Conservation (phyloP, 228 moss, liverwort and hornwort species). For the Sphagnum magellanicum region DNA sequence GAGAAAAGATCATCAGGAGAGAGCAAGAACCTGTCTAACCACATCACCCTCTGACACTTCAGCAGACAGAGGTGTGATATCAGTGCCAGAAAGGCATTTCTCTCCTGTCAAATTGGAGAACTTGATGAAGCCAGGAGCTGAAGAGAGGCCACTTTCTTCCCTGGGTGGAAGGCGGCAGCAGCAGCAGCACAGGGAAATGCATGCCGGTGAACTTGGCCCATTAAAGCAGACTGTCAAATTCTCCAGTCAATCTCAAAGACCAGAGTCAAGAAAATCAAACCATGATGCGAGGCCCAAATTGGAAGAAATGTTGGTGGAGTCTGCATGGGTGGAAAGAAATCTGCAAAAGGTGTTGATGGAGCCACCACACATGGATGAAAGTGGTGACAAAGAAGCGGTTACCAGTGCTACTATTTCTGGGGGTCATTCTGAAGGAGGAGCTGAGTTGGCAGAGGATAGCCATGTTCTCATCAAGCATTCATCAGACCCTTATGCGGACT, state of each 20-base stretch:
- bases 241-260: neutral
- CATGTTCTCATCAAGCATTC: conserved; percentile 88
- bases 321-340: neutral
- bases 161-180: neutral
- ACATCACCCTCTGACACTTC: neutral
- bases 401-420: neutral
- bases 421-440: neutral
- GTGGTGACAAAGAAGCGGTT: too few relatives aligned
- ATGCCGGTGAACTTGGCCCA: neutral
- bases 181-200: neutral
- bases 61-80: neutral
- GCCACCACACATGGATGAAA: too few relatives aligned
- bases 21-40: neutral
- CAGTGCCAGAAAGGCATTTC: conserved; percentile 1
- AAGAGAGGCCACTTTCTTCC: neutral
- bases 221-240: conserved; percentile 4
- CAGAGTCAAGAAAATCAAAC: neutral
- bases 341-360: neutral
- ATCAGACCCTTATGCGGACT: conserved; percentile 61
- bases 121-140: neutral
- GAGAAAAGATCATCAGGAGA: neutral
- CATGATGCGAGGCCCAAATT: neutral
- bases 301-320: neutral
- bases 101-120: neutral
- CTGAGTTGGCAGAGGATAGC: conserved; percentile 18